Conservation (phyloP, 805 yeast genomes). For the Lipomyces chichibuensis region DNA sequence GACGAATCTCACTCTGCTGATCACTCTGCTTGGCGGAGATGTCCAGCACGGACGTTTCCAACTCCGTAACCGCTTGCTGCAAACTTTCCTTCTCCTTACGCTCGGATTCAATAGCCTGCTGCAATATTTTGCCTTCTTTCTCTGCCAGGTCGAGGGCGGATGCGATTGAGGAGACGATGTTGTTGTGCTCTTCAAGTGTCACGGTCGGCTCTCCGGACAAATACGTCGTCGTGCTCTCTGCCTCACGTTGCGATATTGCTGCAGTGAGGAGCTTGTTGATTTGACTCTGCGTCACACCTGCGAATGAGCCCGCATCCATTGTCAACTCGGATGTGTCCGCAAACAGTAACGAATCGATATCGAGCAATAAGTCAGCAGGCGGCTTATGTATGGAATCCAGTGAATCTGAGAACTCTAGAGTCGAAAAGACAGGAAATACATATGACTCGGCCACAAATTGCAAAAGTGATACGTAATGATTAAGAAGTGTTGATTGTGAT, state of each 20-base stretch:
- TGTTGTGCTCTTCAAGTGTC: background rate
- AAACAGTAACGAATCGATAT: constrained; percentile 8
- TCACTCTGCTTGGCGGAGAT: constrained; percentile 16
- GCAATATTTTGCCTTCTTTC: background rate
- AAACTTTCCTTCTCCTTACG: background rate
- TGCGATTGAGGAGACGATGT: background rate
- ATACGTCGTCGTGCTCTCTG: background rate
- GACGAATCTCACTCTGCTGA: constrained; percentile 10
- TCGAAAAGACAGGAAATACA: constrained; percentile 21
- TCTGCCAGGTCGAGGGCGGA: background rate
- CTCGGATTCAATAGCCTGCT: background rate
- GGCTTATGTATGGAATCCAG: background rate
- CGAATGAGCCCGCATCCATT: background rate
- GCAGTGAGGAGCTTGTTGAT: background rate
- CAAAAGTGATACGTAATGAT: constrained; percentile 13
- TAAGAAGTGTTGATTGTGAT: constrained; percentile 4
- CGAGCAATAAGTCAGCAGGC: background rate
- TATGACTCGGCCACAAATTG: constrained; percentile 15
- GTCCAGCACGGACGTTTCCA: constrained; percentile 18
- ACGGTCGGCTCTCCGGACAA: background rate
- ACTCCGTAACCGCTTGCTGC: constrained; percentile 15
- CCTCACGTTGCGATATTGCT: background rate
- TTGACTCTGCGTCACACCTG: background rate
- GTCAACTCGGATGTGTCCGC: background rate
- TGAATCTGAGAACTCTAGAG: background rate